Conservation (phyloP, 768 basidiomycete genomes). For the Trametes cubensis region DNA sequence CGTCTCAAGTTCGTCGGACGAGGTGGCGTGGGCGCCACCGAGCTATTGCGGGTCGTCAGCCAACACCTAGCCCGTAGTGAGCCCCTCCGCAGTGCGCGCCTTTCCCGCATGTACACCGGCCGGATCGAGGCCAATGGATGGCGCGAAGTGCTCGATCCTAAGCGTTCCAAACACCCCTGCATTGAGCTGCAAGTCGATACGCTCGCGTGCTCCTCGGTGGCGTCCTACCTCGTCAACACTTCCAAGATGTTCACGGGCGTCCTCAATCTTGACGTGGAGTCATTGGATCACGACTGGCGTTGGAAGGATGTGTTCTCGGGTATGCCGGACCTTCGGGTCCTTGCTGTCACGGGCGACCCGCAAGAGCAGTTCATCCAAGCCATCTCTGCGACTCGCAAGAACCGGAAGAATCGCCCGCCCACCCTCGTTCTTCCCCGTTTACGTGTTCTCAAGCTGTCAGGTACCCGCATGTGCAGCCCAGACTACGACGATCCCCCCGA, state of each 20-base stretch:
- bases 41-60: background rate
- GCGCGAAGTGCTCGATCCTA: background rate
- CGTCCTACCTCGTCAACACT: background rate
- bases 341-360: background rate
- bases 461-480: background rate
- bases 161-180: background rate
- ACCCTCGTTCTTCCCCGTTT: constrained; percentile 4
- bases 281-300: constrained; percentile 4
- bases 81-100: background rate
- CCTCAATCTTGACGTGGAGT: background rate
- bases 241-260: background rate
- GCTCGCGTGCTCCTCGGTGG: background rate
- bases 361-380: constrained; percentile 9
- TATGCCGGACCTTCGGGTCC: constrained; percentile 10
- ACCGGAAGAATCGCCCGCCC: background rate
- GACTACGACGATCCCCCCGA: constrained; percentile 11
- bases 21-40: background rate
- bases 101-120: background rate
- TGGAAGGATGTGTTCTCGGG: constrained; percentile 17
- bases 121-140: background rate
- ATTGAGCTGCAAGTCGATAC: constrained; percentile 7
- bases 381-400: background rate
- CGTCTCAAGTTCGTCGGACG: background rate
- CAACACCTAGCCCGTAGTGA: background rate
- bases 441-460: background rate